phyloP scores from a whole-genome alignment of 108 stramenopile species.

The Discostella pseudostelligera region DNA sequence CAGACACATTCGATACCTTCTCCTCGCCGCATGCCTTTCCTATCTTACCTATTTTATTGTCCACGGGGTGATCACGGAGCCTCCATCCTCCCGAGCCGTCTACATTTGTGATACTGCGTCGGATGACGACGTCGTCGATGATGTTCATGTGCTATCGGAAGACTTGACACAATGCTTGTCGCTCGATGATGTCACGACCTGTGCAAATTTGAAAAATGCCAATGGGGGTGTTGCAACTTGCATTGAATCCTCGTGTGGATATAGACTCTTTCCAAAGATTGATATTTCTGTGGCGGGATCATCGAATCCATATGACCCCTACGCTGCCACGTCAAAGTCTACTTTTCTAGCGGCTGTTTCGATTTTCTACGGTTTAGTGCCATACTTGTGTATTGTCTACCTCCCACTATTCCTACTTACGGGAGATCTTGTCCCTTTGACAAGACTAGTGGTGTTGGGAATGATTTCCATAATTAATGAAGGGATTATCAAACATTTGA shows the following conservation, averaged over 20 bases:
- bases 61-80: constrained; percentile 2
- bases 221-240: constrained; percentile 18
- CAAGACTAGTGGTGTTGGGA: constrained; percentile 24
- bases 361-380: constrained; percentile 34
- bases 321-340: constrained; percentile 16
- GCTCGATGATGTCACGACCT: constrained; percentile 24
- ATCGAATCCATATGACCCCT: constrained; percentile 16
- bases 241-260: constrained; percentile 34
- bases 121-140: not conserved
- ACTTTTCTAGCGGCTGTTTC: constrained; percentile 22
- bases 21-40: constrained; percentile 8
- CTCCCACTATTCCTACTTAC: constrained; percentile 7
- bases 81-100: constrained; percentile 1
- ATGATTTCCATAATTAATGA: constrained; percentile 29
- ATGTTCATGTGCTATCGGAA: too few species aligned
- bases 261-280: constrained; percentile 27
- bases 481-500: constrained; percentile 22
- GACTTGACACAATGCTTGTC: constrained; percentile 18
- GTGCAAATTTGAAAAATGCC: constrained; percentile 10
- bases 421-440: constrained; percentile 23
- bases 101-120: constrained; percentile 33
- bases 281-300: constrained; percentile 38
- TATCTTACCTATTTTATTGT: constrained; percentile 7
- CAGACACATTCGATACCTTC: constrained; percentile 17
- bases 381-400: constrained; percentile 25